Evolutionary conservation across 1,284 basidiomycete species (phyloP), one percentile per base, ranked within the genome.

Genomic region (Ustilago xerochloae): DNA sequence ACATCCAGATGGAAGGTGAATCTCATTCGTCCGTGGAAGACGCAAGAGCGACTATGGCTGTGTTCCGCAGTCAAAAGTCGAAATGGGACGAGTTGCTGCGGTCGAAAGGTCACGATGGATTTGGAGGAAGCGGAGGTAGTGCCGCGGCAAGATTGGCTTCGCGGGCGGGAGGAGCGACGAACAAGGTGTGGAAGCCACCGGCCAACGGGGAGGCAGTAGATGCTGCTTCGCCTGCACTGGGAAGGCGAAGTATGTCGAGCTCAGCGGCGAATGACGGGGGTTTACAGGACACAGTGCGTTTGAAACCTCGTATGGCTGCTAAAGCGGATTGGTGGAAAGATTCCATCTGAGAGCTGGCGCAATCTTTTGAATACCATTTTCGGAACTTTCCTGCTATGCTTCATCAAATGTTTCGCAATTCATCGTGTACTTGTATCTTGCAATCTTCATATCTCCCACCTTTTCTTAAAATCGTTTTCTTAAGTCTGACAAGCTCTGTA

Each of bases 1-100:
- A 90, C 26, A 98, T 99, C 57, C 96, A 99, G 84, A 86, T 86
- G 32, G 57, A 70, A 30, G 80, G 82, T 16, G 56, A 68, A 22
- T 71, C 76, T 41, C 81, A 82, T 57, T 79, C 71, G 38, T 66
- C 77, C 3, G 75, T 80, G 9, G 93, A 90, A 24, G 95, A 99
- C 83, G 95, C 96, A 2, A 88, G 94, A 48, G 94, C 95, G 0
- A 94, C 96, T 0, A 98, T 99, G 94, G 95, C 93, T 0, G 87
- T 98, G 24, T 99, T 93, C 85, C 88, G 94, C 7, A 84, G 96
- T n/a, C 89, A 96, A 84, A 91, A 92, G 80, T 89, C 89, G 62
- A 89, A 90, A 53, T 98, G 93, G 94, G 94, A 98, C 63, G 26
- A 73, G 59, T 36, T 45, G 33, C 49, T 83, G 13, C 51, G 67